Evolutionary conservation across 805 yeast species (phyloP).

Genomic region (Lachancea fermentati): DNA sequence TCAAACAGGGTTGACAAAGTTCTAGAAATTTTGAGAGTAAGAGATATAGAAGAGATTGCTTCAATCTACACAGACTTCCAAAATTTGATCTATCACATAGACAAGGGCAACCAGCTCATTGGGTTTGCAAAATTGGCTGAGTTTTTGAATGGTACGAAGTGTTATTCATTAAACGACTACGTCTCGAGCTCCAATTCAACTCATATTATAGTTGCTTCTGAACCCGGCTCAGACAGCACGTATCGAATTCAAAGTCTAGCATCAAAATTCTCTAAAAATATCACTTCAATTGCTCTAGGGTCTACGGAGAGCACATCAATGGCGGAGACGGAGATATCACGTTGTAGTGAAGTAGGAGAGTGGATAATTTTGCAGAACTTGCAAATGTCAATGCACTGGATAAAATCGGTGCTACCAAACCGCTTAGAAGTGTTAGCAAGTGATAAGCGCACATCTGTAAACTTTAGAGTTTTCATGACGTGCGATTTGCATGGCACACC

Average conservation of each 20-base stretch:
- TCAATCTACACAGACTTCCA: too few species aligned
- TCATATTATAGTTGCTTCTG: conserved; percentile 47
- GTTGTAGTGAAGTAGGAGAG: conserved; percentile 42
- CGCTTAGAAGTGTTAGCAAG: conserved; percentile 28
- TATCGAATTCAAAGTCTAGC: conserved; percentile 46
- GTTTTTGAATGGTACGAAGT: not conserved
- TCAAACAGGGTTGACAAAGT: not conserved
- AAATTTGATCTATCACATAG: too few species aligned
- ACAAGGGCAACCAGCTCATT: not conserved
- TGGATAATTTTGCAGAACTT: conserved; percentile 82
- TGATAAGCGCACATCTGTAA: conserved; percentile 21
- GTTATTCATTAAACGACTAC: conserved; percentile 9
- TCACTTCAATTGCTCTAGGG: conserved; percentile 63
- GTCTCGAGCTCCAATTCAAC: conserved; percentile 10
- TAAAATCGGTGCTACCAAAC: conserved; percentile 45
- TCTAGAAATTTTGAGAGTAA: not conserved
- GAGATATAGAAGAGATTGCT: not conserved
- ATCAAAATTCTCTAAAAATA: conserved; percentile 15
- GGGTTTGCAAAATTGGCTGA: not conserved
- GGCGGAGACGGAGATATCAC: conserved; percentile 50
- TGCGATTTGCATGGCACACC: conserved; percentile 44
- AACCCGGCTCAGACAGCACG: conserved; percentile 64
- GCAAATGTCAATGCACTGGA: conserved; percentile 66
- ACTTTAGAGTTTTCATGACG: conserved; percentile 61
- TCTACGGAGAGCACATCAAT: conserved; percentile 55